Evolutionary conservation across 2,329 filamentous ascomycete species (phyloP).

Genomic region (Nemania serpens): DNA sequence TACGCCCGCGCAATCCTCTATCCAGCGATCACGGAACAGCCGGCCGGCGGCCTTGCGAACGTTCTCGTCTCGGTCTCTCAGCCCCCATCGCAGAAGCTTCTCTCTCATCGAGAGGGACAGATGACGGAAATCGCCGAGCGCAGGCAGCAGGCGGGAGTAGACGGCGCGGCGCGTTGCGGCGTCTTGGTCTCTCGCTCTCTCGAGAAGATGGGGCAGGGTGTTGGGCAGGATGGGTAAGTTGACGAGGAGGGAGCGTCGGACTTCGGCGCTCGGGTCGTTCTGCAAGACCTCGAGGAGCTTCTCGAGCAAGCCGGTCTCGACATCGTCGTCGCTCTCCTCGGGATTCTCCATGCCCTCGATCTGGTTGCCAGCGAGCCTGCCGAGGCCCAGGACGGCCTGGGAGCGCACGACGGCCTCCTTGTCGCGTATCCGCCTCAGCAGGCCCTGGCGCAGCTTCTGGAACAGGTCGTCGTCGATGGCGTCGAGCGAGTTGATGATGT

Average conservation of each 20-base stretch:
- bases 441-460: conserved; percentile 74
- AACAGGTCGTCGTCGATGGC: conserved; percentile 93
- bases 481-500: conserved; percentile 90
- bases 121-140: conserved; percentile 91
- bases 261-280: conserved; percentile 93
- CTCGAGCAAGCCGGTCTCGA: conserved; percentile 71
- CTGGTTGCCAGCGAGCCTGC: conserved; percentile 78
- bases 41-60: conserved; percentile 90
- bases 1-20: conserved; percentile 85
- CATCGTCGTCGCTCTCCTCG: conserved; percentile 72
- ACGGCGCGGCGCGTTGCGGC: conserved; percentile 80
- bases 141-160: conserved; percentile 85
- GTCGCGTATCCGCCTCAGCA: conserved; percentile 86
- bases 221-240: conserved; percentile 86
- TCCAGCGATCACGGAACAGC: conserved; percentile 94
- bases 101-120: conserved; percentile 92
- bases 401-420: conserved; percentile 92
- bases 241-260: conserved; percentile 82
- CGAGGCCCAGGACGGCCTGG: conserved; percentile 90
- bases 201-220: conserved; percentile 84
- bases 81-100: conserved; percentile 91
- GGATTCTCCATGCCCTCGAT: conserved; percentile 71
- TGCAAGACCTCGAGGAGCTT: conserved; percentile 88
- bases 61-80: conserved; percentile 91
- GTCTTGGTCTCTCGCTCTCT: conserved; percentile 89